These are phyloP conservation scores for Marasmius sp. DNA, from an alignment of 1,284 basidiomycete genomes.

Conservation along the genomic window DNA sequence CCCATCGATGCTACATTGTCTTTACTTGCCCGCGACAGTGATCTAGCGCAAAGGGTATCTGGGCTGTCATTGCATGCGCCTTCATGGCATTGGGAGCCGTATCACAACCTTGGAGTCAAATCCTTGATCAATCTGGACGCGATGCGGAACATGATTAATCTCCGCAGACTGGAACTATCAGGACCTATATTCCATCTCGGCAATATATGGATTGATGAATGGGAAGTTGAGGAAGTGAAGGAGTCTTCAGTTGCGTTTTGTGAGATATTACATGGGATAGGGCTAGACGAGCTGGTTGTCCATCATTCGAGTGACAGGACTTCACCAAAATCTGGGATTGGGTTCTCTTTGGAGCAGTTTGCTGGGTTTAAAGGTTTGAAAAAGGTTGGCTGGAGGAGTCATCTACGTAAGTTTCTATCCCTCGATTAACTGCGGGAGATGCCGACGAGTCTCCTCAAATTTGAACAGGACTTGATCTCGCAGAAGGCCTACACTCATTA, in stretches of 20 bases:
- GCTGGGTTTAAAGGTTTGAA: too few species aligned
- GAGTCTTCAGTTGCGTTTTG: not conserved
- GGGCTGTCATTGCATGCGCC: not conserved
- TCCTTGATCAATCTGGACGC: not conserved
- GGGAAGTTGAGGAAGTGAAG: not conserved
- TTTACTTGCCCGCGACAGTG: not conserved
- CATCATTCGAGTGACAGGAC: conserved; percentile 30
- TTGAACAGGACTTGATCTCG: not conserved
- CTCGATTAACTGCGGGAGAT: not conserved
- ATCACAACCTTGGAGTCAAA: not conserved
- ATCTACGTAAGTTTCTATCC: not conserved
- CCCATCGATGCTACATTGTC: not conserved
- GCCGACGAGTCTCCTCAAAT: not conserved
- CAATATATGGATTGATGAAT: not conserved
- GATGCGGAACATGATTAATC: not conserved
- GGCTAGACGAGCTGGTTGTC: too few species aligned
- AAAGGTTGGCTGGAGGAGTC: too few species aligned
- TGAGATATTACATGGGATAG: not conserved
- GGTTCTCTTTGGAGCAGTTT: too few species aligned
- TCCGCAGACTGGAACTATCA: not conserved
- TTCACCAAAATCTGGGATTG: conserved; percentile 25
- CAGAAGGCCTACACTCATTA: not conserved
- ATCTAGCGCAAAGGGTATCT: not conserved
- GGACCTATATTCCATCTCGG: not conserved
- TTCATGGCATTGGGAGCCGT: too few species aligned